Evolutionary conservation across 2,329 filamentous ascomycete species (phyloP).

Genomic region (Claviceps quebecensis): DNA sequence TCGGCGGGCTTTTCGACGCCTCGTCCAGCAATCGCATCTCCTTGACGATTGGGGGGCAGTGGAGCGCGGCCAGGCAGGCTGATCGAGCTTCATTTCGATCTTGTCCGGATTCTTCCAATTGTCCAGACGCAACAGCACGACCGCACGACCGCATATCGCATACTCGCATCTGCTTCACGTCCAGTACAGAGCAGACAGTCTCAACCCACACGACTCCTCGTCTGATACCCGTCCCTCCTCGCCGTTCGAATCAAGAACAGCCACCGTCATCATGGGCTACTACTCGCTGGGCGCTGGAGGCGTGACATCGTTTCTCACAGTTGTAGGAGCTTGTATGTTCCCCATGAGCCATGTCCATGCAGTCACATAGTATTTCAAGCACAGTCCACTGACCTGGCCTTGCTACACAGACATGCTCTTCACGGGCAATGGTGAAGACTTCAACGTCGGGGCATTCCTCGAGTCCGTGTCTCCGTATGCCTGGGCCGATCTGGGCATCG

Average conservation of each 20-base stretch:
- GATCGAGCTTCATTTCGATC: not conserved
- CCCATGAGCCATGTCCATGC: not conserved
- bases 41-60: not conserved
- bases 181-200: not conserved
- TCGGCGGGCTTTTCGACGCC: constrained; percentile 7
- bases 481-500: constrained; percentile 85
- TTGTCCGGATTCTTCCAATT: not conserved
- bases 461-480: constrained; percentile 87
- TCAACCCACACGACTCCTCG: not conserved
- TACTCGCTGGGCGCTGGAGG: constrained; percentile 56
- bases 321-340: constrained; percentile 66
- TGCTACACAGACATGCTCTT: constrained; percentile 81
- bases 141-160: no score
- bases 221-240: not conserved
- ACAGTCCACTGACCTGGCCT: not conserved
- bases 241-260: not conserved
- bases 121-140: not conserved
- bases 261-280: constrained; percentile 48
- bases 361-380: not conserved
- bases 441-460: constrained; percentile 94
- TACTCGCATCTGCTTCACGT: not conserved
- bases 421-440: constrained; percentile 86
- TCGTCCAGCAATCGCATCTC: not conserved
- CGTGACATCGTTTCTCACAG: constrained; percentile 50
- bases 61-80: not conserved